Base-by-base conservation (phyloP, 192 early-diverging fungal species). In the Coemansia furcata region DNA sequence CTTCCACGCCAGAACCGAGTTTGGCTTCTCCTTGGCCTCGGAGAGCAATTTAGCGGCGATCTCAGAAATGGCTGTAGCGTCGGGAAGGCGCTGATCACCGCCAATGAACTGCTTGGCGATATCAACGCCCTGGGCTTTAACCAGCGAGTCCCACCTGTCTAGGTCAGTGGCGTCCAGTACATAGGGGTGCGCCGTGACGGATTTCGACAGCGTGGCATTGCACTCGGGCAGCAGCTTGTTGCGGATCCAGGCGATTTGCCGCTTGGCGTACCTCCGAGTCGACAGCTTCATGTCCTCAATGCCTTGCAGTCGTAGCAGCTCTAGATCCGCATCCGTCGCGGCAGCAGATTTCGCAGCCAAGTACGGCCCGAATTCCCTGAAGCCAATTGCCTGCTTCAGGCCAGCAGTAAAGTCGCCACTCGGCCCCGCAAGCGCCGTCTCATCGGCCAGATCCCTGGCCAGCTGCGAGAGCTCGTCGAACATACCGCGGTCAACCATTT, bases 251-350 rank as follows among this genome's bases (percentile, higher is more conserved):
- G 66, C 39, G 15, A 83, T 68, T 47, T 83, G 80, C 9, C 87
- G 72, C 44, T 89, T 86, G 17, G 97, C 94, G 74, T 99, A 99
- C 46, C 91, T 86, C 29, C 95, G 76, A n/a, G 95, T 99, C 6
- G 85, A 87, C 6, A 74, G 71, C 72, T 95, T 98, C 95, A 99
- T 97, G 1, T 75, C 78, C 49, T 94, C 91, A 26, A 92, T 72
- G 21, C 89, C 90, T 9, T 86, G 71, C 3, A 32, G 7, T 39
- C 84, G 85, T 14, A 91, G 76, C 9, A 46, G 19, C 15, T 84
- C 80, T 3, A 57, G 37, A 12, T 68, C 62, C 6, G 58, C 17
- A 6, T 55, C 50, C 0, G 55, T 2, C 0, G 29, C 50, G 35
- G 62, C 19, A 3, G 32, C 11, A 32, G 38, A 19, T 11, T 15